These are phyloP conservation scores for Starmerella etchellsii DNA, from an alignment of 805 yeast species.

Conservation along the genomic window DNA sequence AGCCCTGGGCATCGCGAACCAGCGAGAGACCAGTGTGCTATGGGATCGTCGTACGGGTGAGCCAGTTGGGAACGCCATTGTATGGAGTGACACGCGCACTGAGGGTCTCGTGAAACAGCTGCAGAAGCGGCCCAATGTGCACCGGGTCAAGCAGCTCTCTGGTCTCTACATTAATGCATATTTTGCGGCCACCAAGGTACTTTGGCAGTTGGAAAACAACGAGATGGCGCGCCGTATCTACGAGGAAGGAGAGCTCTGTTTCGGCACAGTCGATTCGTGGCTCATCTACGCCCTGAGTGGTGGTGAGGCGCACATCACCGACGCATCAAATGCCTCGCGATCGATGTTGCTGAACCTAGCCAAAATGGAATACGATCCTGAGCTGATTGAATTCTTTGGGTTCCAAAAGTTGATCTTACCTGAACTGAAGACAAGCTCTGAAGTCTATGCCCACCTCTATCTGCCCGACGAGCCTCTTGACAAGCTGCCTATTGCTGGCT, in stretches of 20 bases:
- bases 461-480: slow-evolving; percentile 44
- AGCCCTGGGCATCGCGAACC: slow-evolving; percentile 82
- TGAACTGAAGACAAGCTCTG: slow-evolving; percentile 64
- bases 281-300: slow-evolving; percentile 68
- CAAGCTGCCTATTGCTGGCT: slow-evolving; percentile 70
- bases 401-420: slow-evolving; percentile 66
- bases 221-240: slow-evolving; percentile 52
- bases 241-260: slow-evolving; percentile 67
- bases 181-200: slow-evolving; percentile 78
- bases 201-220: slow-evolving; percentile 79
- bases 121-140: slow-evolving; percentile 42
- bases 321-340: slow-evolving; percentile 83
- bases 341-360: slow-evolving; percentile 80
- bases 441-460: slow-evolving; percentile 58
- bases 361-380: slow-evolving; percentile 61
- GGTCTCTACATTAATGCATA: slow-evolving; percentile 87
- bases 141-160: slow-evolving; percentile 46
- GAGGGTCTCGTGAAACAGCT: slow-evolving; percentile 53
- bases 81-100: slow-evolving; percentile 93
- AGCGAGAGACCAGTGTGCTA: slow-evolving; percentile 82
- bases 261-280: slow-evolving; percentile 94
- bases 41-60: slow-evolving; percentile 77
- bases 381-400: slow-evolving; percentile 64
- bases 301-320: slow-evolving; percentile 57
- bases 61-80: slow-evolving; percentile 79